Evolutionary conservation across 164 flowering plant genomes (phyloP).

Genomic region (Stephania japonica): DNA sequence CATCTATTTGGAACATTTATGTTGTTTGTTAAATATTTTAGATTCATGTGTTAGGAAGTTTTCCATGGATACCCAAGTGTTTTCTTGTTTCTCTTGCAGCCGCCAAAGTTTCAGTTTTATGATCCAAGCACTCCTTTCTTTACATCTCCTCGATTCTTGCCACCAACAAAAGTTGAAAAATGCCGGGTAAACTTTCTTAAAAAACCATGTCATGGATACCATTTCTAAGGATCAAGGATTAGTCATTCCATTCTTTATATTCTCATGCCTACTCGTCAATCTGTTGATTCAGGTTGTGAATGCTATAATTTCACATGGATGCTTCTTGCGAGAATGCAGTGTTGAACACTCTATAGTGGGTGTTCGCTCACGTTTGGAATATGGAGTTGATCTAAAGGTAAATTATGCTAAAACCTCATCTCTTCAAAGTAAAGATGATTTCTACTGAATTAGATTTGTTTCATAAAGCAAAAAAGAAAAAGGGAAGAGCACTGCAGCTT

Average conservation of each 20-base stretch:
- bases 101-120: conserved; percentile 72
- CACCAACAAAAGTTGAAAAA: conserved; percentile 85
- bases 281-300: conserved; percentile 57
- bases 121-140: conserved; percentile 91
- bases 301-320: conserved; percentile 91
- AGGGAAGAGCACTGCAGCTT: background rate
- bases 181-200: conserved; percentile 56
- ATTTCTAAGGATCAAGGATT: background rate
- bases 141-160: conserved; percentile 88
- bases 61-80: background rate
- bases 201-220: too few species aligned
- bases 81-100: conserved; percentile 36
- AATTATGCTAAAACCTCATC: background rate
- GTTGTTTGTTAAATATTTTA: background rate
- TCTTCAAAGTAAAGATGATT: background rate
- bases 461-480: too few species aligned
- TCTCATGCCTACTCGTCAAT: conserved; percentile 13
- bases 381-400: conserved; percentile 79
- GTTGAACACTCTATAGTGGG: conserved; percentile 81
- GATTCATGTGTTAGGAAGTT: background rate
- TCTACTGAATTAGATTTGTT: too few species aligned
- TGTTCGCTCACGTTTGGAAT: conserved; percentile 80
- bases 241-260: background rate
- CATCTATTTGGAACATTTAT: background rate
- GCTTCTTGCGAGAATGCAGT: conserved; percentile 85